Percentiles rank a stretch among this genome's conserved stretches.
phyloP scores from a whole-genome alignment of 2,329 filamentous ascomycete genomes.

The Ascocoryne sarcoides region DNA sequence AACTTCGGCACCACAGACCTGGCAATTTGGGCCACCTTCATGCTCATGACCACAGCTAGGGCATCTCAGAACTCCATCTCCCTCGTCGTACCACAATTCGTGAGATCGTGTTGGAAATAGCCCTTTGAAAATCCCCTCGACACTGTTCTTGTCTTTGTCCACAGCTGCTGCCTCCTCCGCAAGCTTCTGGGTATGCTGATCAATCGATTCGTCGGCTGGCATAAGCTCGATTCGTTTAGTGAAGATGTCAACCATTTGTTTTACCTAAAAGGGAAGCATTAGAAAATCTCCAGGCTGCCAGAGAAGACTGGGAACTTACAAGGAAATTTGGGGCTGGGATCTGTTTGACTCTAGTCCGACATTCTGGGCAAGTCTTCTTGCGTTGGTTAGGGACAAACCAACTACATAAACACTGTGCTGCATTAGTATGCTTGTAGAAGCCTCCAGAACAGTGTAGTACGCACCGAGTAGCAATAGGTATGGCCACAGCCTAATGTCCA shows the following conservation, averaged over 20 bases:
- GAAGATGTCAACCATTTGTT: slow-evolving; percentile 56
- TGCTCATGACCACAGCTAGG: slow-evolving; percentile 55
- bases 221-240: slow-evolving; percentile 50
- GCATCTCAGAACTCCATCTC: slow-evolving; percentile 54
- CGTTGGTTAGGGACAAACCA: slow-evolving; percentile 34
- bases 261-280: slow-evolving; percentile 38
- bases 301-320: slow-evolving; percentile 31
- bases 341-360: slow-evolving; percentile 47
- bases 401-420: slow-evolving; percentile 27
- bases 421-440: slow-evolving; percentile 5
- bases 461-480: slow-evolving; percentile 61
- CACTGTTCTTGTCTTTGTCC: slow-evolving; percentile 47
- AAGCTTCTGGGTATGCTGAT: slow-evolving; percentile 49
- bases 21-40: slow-evolving; percentile 46
- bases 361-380: slow-evolving; percentile 62
- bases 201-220: slow-evolving; percentile 52
- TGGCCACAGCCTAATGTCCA: slow-evolving; percentile 61
- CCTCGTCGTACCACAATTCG: slow-evolving; percentile 39
- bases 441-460: slow-evolving; percentile 18
- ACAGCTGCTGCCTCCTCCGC: slow-evolving; percentile 51
- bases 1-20: slow-evolving; percentile 44
- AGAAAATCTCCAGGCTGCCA: neutral
- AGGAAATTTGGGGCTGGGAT: slow-evolving; percentile 57
- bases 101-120: slow-evolving; percentile 23
- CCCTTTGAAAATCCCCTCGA: slow-evolving; percentile 55